Conservation (phyloP, 2,329 filamentous ascomycete species). For the Neonectria neomacrospora region DNA sequence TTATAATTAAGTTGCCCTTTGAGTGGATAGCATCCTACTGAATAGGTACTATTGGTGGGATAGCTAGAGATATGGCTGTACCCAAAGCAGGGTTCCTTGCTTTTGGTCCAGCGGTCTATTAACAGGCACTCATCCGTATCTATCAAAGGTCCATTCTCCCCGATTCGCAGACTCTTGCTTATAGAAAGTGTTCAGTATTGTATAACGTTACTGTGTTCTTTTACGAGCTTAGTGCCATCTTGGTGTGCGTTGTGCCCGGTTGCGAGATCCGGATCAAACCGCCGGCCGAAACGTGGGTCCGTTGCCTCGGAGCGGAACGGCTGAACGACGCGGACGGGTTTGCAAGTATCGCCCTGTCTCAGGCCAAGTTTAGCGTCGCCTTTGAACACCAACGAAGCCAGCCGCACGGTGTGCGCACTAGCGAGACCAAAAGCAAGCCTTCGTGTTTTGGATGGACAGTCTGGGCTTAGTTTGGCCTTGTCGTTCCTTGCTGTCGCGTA, state of each 20-base stretch:
- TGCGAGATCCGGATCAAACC: background rate
- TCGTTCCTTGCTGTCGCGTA: background rate
- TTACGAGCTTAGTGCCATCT: background rate
- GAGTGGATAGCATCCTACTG: background rate
- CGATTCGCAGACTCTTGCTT: background rate
- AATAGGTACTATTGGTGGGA: background rate
- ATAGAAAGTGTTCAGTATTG: background rate
- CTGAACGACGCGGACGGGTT: constrained; percentile 12
- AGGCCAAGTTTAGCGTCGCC: constrained; percentile 31
- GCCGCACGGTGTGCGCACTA: constrained; percentile 22
- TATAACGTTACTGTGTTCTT: background rate
- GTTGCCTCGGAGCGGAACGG: constrained; percentile 12
- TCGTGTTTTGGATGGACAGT: constrained; percentile 20
- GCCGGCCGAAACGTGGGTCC: constrained; percentile 14
- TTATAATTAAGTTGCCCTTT: no score
- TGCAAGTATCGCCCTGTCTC: constrained; percentile 30
- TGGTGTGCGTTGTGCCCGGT: background rate
- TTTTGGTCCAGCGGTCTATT: no score
- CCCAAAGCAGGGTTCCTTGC: no score
- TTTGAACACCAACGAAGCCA: constrained; percentile 26
- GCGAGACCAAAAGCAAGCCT: constrained; percentile 17
- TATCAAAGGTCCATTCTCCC: background rate
- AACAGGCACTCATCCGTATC: no score
- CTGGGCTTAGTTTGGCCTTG: constrained; percentile 5
- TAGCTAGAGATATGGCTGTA: no score